Evolutionary conservation across 495 filamentous ascomycete genomes (phyloP), one percentile per base, ranked within the genome.

Genomic region (Neurospora sp.): DNA sequence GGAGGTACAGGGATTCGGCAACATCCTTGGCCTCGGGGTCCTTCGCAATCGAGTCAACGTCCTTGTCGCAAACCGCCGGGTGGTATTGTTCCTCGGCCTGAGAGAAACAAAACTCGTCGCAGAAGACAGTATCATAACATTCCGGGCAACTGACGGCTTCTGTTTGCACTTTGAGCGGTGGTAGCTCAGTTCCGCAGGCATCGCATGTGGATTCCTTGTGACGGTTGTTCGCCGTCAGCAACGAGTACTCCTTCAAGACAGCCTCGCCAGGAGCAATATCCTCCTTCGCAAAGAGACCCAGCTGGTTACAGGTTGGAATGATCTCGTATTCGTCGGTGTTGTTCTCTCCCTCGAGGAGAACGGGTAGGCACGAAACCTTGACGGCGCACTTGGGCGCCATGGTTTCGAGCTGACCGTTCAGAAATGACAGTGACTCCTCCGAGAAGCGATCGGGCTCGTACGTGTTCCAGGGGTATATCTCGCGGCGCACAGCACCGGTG

Each of bases 391-490:
- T 89, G 0, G 92, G 91, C 8, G 93, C 93, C 14, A 91, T 87
- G 0, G 82, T 82, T 18, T 83, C 78, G 73, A 97, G 84, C 74
- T 88, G 81, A 40, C 82, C 76, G 78, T 97, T 97, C 40, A 97
- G 81, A 27, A 89, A 81, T 1, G 82, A 75, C 20, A 98, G 81
- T 3, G 88, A 91, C 72, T 91, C 88, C 6, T 88, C 82, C 0
- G 89, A 88, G 75, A 93, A 92, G 68, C 96, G 89, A 79, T 98
- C 89, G 0, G 94, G 94, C 77, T 99, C 96, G 76, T 96, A 86
- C 27, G 84, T 77, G 79, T 98, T 98, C 96, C 96, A 99, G 16
- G 94, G 92, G 80, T 99, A 99, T 18, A 97, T 84, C 77, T 98
- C 92, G 20, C 96, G 86, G 35, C 94, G 90, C 45, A 93, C 94